phyloP scores from a whole-genome alignment of 306 rosid genomes.

The Prunus persica region Prunus_persica_NCBIv2 NC_034009.1:3359501-3360000 shows the following conservation, averaged over 20 bases:
- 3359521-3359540: neutral
- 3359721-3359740: neutral
- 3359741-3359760: too few relatives aligned
- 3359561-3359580: neutral
- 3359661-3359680: neutral
- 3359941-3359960: neutral
- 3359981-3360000: constrained; percentile 93
- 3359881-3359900: neutral
- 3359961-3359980: constrained; percentile 60
- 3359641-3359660: neutral
- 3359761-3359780: neutral
- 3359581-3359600: neutral
- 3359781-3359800: neutral
- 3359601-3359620: neutral
- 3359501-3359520: neutral
- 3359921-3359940: constrained; percentile 10
- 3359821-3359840: neutral
- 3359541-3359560: neutral
- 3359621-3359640: neutral
- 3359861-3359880: neutral
- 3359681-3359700: neutral
- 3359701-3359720: neutral
- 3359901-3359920: neutral
- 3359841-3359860: neutral
- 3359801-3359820: neutral